phyloP scores from a whole-genome alignment of 225 moss, liverwort and hornwort species.

The Thuidium tamariscinum region DNA sequence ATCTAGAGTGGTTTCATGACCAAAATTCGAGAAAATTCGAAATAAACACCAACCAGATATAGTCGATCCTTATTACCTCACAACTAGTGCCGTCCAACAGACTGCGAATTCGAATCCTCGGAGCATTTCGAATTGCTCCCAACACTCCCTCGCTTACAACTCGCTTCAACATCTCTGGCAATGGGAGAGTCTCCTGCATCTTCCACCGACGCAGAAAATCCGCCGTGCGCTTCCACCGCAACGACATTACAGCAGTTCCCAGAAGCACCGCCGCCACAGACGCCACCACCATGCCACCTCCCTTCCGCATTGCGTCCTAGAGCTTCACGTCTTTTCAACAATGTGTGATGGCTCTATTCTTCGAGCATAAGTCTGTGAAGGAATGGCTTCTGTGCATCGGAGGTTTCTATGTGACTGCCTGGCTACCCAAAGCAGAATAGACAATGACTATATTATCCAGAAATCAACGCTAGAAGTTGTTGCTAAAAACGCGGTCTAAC shows the following conservation, averaged over 20 bases:
- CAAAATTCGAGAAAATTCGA: not conserved
- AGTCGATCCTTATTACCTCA: slow-evolving; percentile 5
- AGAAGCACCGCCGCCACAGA: slow-evolving; percentile 9
- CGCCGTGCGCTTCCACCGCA: slow-evolving; percentile 9
- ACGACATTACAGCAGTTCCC: slow-evolving; percentile 11
- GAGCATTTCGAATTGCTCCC: slow-evolving; percentile 43
- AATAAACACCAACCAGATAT: not conserved
- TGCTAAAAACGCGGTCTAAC: not conserved
- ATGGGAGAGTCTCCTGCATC: not conserved
- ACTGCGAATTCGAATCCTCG: slow-evolving; percentile 39
- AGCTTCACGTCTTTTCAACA: not conserved
- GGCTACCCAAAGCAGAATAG: not conserved
- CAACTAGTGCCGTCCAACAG: slow-evolving; percentile 44
- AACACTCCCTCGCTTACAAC: slow-evolving; percentile 22
- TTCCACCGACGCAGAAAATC: not conserved
- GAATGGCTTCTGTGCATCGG: not conserved
- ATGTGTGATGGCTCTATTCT: not conserved
- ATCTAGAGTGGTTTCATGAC: not conserved
- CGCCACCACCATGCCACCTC: slow-evolving; percentile 3
- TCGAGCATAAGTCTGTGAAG: not conserved
- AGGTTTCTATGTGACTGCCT: not conserved
- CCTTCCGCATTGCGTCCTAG: slow-evolving; percentile 10
- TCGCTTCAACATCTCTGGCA: not conserved
- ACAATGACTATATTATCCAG: not conserved
- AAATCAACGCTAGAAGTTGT: not conserved